phyloP scores from a whole-genome alignment of 805 yeast genomes.

The Alloascoidea africana region DNA sequence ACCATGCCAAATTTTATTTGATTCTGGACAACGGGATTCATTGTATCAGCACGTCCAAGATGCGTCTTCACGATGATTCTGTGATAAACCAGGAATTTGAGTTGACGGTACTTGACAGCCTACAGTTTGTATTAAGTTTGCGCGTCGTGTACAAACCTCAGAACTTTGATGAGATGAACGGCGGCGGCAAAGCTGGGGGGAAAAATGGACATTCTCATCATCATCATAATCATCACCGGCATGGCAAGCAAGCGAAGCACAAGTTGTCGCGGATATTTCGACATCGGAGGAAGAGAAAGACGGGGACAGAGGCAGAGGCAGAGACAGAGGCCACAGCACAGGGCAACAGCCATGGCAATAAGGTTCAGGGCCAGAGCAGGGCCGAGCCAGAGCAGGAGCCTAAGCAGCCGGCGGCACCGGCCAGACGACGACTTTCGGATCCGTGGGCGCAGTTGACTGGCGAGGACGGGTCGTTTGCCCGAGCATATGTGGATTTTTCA shows the following conservation, averaged over 20 bases:
- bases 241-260: too few species aligned
- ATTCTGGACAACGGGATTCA: constrained; percentile 71
- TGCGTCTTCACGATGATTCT: constrained; percentile 16
- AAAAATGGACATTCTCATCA: too few species aligned
- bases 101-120: constrained; percentile 34
- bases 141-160: constrained; percentile 33
- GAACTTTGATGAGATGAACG: too few species aligned
- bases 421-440: constrained; percentile 16
- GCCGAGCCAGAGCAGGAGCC: too few species aligned
- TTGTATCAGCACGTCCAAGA: constrained; percentile 49
- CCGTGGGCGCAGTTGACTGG: constrained; percentile 44
- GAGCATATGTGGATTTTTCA: constrained; percentile 39
- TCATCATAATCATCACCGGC: too few species aligned
- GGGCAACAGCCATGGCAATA: constrained; percentile 12
- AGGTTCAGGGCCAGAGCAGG: constrained; percentile 23
- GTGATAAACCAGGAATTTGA: constrained; percentile 63
- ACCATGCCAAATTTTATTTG: constrained; percentile 31
- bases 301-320: too few species aligned
- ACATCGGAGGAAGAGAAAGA: too few species aligned
- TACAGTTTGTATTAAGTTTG: constrained; percentile 50
- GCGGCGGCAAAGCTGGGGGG: too few species aligned
- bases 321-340: constrained; percentile 2
- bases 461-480: constrained; percentile 67
- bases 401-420: too few species aligned
- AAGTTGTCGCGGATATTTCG: too few species aligned